A percentile compares a stretch with the other conserved stretches of the same genome.
phyloP scores from a whole-genome alignment of 2,329 filamentous ascomycete species.

The Aspergillus brasiliensis region DNA sequence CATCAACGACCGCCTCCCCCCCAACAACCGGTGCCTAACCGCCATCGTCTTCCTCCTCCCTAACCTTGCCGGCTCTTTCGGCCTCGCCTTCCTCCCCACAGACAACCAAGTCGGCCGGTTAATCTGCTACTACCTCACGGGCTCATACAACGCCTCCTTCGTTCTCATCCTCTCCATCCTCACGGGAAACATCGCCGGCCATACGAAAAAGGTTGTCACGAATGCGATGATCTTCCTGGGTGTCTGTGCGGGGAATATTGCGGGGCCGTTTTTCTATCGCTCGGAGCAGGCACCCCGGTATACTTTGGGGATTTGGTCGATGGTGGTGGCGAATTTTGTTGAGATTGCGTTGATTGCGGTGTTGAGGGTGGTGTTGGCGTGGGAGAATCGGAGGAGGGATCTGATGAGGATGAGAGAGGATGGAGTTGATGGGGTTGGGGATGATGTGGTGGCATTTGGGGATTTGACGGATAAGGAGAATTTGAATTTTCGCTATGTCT shows the following conservation, averaged over 20 bases:
- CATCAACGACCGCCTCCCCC: slow-evolving; percentile 25
- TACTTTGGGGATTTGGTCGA: slow-evolving; percentile 27
- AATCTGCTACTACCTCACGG: slow-evolving; percentile 29
- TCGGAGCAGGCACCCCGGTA: slow-evolving; percentile 28
- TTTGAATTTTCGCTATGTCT: slow-evolving; percentile 37
- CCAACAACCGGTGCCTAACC: slow-evolving; percentile 23
- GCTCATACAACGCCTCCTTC: slow-evolving; percentile 33
- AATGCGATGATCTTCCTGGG: slow-evolving; percentile 32
- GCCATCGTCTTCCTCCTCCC: slow-evolving; percentile 27
- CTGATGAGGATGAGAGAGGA: slow-evolving; percentile 3
- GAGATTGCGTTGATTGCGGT: slow-evolving; percentile 1
- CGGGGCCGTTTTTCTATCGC: slow-evolving; percentile 33
- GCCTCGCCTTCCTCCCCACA: slow-evolving; percentile 19
- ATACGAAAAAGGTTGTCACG: slow-evolving; percentile 35
- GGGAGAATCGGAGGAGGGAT: slow-evolving; percentile 4
- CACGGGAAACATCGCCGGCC: slow-evolving; percentile 33
- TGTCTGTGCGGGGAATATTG: slow-evolving; percentile 30
- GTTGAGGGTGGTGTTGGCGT: not conserved
- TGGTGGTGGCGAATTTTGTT: slow-evolving; percentile 12
- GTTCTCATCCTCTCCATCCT: slow-evolving; percentile 33
- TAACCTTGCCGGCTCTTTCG: slow-evolving; percentile 24
- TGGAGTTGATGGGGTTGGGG: slow-evolving; percentile 30
- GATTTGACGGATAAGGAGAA: slow-evolving; percentile 55
- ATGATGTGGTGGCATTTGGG: slow-evolving; percentile 44
- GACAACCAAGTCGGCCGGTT: slow-evolving; percentile 22